phyloP scores from a whole-genome alignment of 2,329 filamentous ascomycete genomes.

The Xylaria sp. region DNA sequence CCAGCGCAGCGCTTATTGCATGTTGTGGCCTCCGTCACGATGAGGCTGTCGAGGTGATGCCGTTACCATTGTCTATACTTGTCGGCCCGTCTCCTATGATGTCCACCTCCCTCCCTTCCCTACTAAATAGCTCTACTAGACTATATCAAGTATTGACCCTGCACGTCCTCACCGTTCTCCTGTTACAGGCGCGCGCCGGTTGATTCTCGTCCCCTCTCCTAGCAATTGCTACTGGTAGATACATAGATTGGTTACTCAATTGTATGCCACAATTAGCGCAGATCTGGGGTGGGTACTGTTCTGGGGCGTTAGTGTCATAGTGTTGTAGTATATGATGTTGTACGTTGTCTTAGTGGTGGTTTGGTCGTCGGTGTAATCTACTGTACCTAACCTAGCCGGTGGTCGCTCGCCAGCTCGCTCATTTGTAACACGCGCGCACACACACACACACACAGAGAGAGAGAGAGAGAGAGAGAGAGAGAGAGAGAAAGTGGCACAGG shows the following conservation, averaged over 20 bases:
- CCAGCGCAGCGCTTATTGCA: background rate
- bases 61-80: background rate
- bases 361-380: background rate
- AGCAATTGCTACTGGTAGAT: background rate
- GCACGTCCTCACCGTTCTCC: background rate
- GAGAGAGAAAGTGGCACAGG: slow-evolving; percentile 7
- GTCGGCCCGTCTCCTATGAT: slow-evolving; percentile 1
- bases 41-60: slow-evolving; percentile 3
- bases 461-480: no score
- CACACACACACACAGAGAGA: no score
- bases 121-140: background rate
- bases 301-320: background rate
- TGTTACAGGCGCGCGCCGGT: no score
- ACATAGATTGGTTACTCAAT: no score
- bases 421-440: no score
- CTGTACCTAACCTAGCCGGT: no score
- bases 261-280: no score
- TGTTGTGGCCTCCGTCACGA: background rate
- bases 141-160: background rate
- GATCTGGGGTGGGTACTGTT: no score
- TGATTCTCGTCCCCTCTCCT: background rate
- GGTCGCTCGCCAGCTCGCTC: no score
- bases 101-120: background rate
- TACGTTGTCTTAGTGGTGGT: background rate
- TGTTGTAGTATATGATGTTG: background rate